A percentile compares a stretch with the other conserved stretches of the same genome.
These are phyloP conservation scores for Neonectria coccinea DNA, from an alignment of 2,329 filamentous ascomycete genomes.

Conservation along the genomic window DNA sequence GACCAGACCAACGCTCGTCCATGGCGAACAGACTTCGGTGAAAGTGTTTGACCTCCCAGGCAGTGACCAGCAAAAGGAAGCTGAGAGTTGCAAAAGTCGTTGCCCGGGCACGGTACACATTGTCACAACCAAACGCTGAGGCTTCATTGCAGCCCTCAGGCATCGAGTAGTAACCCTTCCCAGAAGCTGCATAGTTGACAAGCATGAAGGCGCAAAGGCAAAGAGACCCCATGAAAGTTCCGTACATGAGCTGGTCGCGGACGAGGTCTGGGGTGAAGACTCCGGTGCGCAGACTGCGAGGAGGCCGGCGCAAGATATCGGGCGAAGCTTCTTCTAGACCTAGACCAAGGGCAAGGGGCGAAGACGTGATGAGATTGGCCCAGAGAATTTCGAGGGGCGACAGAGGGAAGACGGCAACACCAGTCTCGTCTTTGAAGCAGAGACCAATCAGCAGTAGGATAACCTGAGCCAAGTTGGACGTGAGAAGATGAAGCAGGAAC, in stretches of 20 bases:
- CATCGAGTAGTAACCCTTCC: constrained; percentile 61
- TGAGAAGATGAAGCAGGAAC: constrained; percentile 74
- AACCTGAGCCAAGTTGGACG: constrained; percentile 78
- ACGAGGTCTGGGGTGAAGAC: constrained; percentile 75
- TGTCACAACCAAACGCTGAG: constrained; percentile 62
- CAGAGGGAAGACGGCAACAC: constrained; percentile 75
- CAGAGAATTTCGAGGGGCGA: constrained; percentile 80
- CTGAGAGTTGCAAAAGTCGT: constrained; percentile 77
- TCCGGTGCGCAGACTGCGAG: constrained; percentile 69
- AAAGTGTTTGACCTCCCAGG: constrained; percentile 81
- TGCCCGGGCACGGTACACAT: constrained; percentile 73
- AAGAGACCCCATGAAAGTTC: constrained; percentile 71
- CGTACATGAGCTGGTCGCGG: constrained; percentile 75
- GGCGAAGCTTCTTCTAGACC: constrained; percentile 77
- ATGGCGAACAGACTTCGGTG: constrained; percentile 77
- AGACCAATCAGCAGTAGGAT: constrained; percentile 76
- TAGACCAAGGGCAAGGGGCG: constrained; percentile 77
- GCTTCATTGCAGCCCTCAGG: constrained; percentile 69
- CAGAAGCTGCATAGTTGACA: constrained; percentile 64
- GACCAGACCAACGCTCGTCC: constrained; percentile 64
- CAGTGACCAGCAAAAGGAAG: constrained; percentile 75
- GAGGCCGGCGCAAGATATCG: constrained; percentile 75
- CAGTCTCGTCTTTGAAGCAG: constrained; percentile 71
- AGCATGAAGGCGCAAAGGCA: constrained; percentile 71
- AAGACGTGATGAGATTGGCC: constrained; percentile 81